Evolutionary conservation across 805 yeast species (phyloP), one percentile per base, ranked within the genome.

Genomic region (Saccharomycopsis guyanensis): DNA sequence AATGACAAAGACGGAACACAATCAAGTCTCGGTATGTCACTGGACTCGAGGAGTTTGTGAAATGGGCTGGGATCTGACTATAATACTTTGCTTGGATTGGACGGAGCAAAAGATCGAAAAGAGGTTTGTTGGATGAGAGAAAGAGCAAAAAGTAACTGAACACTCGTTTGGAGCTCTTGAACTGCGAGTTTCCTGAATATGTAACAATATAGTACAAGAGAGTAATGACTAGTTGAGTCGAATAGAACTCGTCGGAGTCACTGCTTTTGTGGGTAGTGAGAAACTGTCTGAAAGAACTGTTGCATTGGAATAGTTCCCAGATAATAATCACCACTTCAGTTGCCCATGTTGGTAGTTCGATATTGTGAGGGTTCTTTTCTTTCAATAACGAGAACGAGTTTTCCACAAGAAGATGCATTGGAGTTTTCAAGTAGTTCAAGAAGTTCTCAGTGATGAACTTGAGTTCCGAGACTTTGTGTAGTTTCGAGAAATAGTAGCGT

Each of bases 261-360:
- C 70, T 66, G 12, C 70, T 68, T 1, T 55, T 59, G 2, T 62
- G 53, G 22, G 58, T 23, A 2, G 71, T 61, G 25, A 78, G 63
- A 42, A 69, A 64, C 15, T 58, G 56, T 48, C 71, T 70, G 56
- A 82, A 80, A 41, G 62, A 62, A 49, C 68, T 69, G 62, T 91
- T 91, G 55, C 87, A 80, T 57, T 86, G 91, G 29, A 76, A 63
- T 37, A 87, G 63, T 56, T 85, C 95, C 85, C 95, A 86, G 13
- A 84, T 54, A 6, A 89, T 58, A 58, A 82, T 70, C 4, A 77
- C 61, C n/a, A 75, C 58, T 56, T 82, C 89, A 3, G 70, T 64
- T 2, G 78, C 60, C 81, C 88, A 69, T 16, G 43, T 46, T 1
- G 50, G 38, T 20, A 45, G 23, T n/a, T 55, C 49, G 10, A 40